These are phyloP conservation scores for Metrosideros polymorpha DNA, from an alignment of 441 rosid species.

Conservation along the genomic window DNA sequence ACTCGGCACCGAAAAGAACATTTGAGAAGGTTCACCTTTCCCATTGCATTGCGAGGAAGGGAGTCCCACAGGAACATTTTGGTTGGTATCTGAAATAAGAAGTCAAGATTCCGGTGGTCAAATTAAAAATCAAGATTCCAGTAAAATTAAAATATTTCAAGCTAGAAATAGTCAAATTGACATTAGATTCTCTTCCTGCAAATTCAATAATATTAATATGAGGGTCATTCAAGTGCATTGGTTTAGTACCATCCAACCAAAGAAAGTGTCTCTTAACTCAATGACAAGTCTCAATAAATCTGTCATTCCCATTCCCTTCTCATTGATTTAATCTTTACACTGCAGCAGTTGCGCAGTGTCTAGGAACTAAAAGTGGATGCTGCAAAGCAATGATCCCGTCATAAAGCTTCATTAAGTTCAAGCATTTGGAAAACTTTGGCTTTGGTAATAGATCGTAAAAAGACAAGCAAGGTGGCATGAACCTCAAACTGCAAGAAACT, in stretches of 20 bases:
- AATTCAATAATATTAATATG: neutral
- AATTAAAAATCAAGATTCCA: neutral
- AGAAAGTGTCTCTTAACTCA: neutral
- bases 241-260: neutral
- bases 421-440: neutral
- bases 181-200: neutral
- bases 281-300: neutral
- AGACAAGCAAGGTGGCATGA: neutral
- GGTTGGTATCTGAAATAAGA: conserved; percentile 62
- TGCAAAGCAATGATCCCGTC: neutral
- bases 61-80: conserved; percentile 76
- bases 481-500: neutral
- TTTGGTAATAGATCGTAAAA: neutral
- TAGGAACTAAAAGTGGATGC: neutral
- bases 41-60: conserved; percentile 96
- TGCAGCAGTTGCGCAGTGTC: neutral
- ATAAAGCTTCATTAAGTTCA: neutral
- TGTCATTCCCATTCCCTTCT: neutral
- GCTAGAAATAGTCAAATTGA: neutral
- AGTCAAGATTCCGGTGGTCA: neutral
- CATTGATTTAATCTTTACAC: neutral
- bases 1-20: neutral
- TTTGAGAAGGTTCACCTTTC: conserved; percentile 46
- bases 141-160: neutral
- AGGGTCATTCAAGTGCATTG: neutral